Conservation (phyloP, 2,329 filamentous ascomycete genomes). For the Penicillium sp. region DNA sequence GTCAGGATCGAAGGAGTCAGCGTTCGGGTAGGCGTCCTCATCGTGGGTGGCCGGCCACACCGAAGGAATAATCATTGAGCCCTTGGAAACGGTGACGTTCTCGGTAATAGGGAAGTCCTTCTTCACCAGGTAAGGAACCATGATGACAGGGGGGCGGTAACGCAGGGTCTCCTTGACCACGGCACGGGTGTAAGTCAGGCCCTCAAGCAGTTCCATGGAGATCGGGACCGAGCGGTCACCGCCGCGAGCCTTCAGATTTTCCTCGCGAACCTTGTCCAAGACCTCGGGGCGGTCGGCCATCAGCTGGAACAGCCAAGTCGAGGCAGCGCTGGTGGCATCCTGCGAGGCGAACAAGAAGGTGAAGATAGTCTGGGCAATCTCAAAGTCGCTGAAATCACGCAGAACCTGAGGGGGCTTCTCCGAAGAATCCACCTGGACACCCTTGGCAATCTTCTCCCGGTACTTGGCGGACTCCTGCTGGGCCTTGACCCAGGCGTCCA, state of each 20-base stretch:
- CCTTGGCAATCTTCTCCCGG: slow-evolving; percentile 69
- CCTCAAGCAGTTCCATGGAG: slow-evolving; percentile 80
- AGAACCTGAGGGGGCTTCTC: slow-evolving; percentile 79
- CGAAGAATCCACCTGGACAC: slow-evolving; percentile 59
- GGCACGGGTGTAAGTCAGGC: slow-evolving; percentile 81
- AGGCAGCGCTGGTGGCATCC: slow-evolving; percentile 89
- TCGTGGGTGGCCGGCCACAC: slow-evolving; percentile 88
- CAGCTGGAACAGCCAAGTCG: slow-evolving; percentile 92
- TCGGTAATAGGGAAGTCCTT: slow-evolving; percentile 88
- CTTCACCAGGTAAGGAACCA: slow-evolving; percentile 94
- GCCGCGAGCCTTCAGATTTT: slow-evolving; percentile 72
- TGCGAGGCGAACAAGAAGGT: slow-evolving; percentile 97
- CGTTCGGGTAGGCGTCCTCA: slow-evolving; percentile 82
- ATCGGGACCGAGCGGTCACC: slow-evolving; percentile 66
- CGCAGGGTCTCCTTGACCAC: slow-evolving; percentile 87
- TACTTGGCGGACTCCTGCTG: slow-evolving; percentile 83
- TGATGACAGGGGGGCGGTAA: slow-evolving; percentile 91
- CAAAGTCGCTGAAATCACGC: slow-evolving; percentile 80
- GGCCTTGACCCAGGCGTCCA: slow-evolving; percentile 87
- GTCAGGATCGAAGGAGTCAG: slow-evolving; percentile 83
- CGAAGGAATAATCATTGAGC: slow-evolving; percentile 89
- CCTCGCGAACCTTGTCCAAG: slow-evolving; percentile 81
- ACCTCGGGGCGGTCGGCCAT: slow-evolving; percentile 91
- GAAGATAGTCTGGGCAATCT: slow-evolving; percentile 90
- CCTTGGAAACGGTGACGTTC: slow-evolving; percentile 86